Evolutionary conservation across 495 filamentous ascomycete species (phyloP).

Genomic region (Hamigera avellanea): DNA sequence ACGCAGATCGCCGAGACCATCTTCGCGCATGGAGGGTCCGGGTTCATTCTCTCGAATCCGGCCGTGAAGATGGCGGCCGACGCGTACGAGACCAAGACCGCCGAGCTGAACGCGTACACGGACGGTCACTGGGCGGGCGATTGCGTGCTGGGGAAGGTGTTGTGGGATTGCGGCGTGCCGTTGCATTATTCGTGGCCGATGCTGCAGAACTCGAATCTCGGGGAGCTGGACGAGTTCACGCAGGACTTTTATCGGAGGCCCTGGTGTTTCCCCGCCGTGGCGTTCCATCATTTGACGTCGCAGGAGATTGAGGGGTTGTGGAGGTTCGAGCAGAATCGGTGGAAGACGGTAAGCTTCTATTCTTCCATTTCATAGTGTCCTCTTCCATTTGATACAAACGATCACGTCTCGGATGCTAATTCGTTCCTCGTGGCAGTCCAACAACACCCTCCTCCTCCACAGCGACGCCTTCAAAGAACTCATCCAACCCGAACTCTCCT

Average conservation of each 20-base stretch:
- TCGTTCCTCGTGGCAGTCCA: slow-evolving; percentile 8
- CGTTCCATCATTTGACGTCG: slow-evolving; percentile 39
- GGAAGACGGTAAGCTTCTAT: slow-evolving; percentile 19
- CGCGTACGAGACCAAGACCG: slow-evolving; percentile 30
- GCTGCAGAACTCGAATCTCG: slow-evolving; percentile 36
- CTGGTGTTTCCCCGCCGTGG: slow-evolving; percentile 46
- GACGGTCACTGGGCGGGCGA: slow-evolving; percentile 57
- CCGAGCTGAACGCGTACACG: slow-evolving; percentile 41
- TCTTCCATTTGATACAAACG: neutral
- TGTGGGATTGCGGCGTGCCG: slow-evolving; percentile 41
- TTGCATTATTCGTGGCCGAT: slow-evolving; percentile 40
- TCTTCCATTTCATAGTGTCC: neutral
- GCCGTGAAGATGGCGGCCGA: slow-evolving; percentile 37
- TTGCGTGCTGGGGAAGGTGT: slow-evolving; percentile 45
- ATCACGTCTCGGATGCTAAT: slow-evolving; percentile 1
- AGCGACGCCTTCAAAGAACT: slow-evolving; percentile 33
- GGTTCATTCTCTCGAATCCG: slow-evolving; percentile 50
- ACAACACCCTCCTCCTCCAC: slow-evolving; percentile 28
- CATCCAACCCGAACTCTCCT: slow-evolving; percentile 24
- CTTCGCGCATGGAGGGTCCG: slow-evolving; percentile 60
- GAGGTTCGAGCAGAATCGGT: slow-evolving; percentile 30
- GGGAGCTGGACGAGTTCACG: slow-evolving; percentile 33
- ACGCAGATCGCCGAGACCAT: slow-evolving; percentile 39
- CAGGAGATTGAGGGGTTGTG: slow-evolving; percentile 26
- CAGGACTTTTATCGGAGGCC: slow-evolving; percentile 26